These are phyloP conservation scores for Coccomyxa subellipsoidea DNA, from an alignment of 163 green algal species.

Conservation along the genomic window DNA sequence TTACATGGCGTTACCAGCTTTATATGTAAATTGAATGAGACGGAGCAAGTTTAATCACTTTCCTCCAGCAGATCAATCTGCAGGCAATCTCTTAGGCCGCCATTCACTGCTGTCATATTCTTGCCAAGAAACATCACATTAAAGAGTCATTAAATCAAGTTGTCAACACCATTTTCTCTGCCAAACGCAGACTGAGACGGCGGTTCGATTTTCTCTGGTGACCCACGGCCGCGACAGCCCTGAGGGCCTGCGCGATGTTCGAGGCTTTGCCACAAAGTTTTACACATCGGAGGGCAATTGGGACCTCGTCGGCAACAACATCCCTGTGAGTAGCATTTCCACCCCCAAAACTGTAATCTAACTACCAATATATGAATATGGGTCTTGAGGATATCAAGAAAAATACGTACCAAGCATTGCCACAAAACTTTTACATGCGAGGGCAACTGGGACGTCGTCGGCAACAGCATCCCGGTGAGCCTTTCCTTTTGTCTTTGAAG, in stretches of 20 bases:
- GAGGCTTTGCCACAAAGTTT: constrained; percentile 96
- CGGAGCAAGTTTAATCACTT: too few species aligned
- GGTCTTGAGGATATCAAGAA: too few species aligned
- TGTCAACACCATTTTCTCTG: constrained; percentile 18
- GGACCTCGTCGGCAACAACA: constrained; percentile 91
- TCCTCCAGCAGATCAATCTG: too few species aligned
- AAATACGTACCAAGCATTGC: constrained; percentile 93
- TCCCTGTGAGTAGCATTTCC: constrained; percentile 40
- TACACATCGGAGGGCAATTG: constrained; percentile 80
- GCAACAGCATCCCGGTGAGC: constrained; percentile 71
- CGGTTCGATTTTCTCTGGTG: constrained; percentile 89
- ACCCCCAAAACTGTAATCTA: too few species aligned
- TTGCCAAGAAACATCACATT: too few species aligned
- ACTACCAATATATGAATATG: too few species aligned
- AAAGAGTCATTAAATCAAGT: not conserved
- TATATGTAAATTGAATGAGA: too few species aligned
- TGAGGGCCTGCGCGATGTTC: constrained; percentile 87
- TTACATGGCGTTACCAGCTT: too few species aligned
- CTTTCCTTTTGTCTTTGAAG: not conserved
- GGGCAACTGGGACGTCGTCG: constrained; percentile 88
- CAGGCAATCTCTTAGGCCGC: too few species aligned
- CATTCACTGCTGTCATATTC: too few species aligned
- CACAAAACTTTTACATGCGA: constrained; percentile 86
- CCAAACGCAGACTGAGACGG: constrained; percentile 75
- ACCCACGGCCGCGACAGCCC: constrained; percentile 81